These are phyloP conservation scores for Plantago elongata DNA, from an alignment of 257 asterid species.

Conservation along the genomic window DNA sequence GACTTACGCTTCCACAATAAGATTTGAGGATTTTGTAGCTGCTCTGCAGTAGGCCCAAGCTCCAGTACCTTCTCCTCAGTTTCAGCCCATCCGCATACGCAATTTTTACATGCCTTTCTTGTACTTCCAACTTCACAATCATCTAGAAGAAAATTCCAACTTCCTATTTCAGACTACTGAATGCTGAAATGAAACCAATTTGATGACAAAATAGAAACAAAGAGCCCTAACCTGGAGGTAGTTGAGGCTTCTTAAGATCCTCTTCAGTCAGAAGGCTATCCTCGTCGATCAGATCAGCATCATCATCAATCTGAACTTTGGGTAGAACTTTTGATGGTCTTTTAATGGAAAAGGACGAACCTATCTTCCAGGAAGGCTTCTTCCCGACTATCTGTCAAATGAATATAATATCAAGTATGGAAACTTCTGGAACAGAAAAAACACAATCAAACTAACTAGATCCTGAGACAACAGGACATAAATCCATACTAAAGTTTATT, in stretches of 20 bases:
- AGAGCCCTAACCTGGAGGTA: slow-evolving; percentile 54
- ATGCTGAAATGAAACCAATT: slow-evolving; percentile 7
- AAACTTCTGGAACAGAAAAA: neutral
- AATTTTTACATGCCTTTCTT: slow-evolving; percentile 90
- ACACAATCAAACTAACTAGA: neutral
- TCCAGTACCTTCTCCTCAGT: slow-evolving; percentile 70
- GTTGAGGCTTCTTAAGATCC: slow-evolving; percentile 79
- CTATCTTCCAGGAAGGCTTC: slow-evolving; percentile 90
- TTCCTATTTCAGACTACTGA: slow-evolving; percentile 1
- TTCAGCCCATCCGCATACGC: slow-evolving; percentile 93
- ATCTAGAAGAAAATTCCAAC: slow-evolving; percentile 28
- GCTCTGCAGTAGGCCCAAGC: slow-evolving; percentile 75
- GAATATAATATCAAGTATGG: neutral
- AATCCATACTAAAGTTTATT: no score
- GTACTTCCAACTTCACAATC: slow-evolving; percentile 89
- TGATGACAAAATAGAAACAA: slow-evolving; percentile 10
- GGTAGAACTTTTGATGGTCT: slow-evolving; percentile 50
- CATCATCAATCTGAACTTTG: slow-evolving; percentile 69
- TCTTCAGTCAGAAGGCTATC: slow-evolving; percentile 94
- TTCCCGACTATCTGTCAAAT: slow-evolving; percentile 51
- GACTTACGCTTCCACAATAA: slow-evolving; percentile 88
- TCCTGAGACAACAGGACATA: no score
- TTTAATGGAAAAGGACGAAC: slow-evolving; percentile 80
- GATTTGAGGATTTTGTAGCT: slow-evolving; percentile 81
- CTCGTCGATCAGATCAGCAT: slow-evolving; percentile 84